These are phyloP conservation scores for Chiua virens DNA, from an alignment of 768 basidiomycete species.

Conservation along the genomic window DNA sequence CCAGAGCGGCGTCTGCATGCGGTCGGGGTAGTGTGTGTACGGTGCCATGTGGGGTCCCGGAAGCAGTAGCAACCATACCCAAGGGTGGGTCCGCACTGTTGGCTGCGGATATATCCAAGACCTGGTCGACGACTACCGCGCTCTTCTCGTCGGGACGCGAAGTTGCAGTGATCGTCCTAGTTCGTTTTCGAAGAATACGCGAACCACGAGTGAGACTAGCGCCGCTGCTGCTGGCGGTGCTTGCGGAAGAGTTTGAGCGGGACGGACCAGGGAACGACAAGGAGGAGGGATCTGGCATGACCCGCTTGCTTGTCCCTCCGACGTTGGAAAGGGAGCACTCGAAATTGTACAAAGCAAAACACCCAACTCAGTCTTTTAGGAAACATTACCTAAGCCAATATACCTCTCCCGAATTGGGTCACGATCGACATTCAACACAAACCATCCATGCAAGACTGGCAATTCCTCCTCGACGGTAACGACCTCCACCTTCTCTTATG, in stretches of 20 bases:
- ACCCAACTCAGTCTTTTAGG: constrained; percentile 15
- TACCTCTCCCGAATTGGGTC: not conserved
- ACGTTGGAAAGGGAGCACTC: constrained; percentile 14
- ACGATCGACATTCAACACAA: constrained; percentile 19
- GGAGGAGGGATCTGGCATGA: constrained; percentile 34
- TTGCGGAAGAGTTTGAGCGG: constrained; percentile 34
- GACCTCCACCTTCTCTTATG: not conserved
- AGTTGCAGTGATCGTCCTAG: constrained; percentile 46
- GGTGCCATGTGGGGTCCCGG: constrained; percentile 9
- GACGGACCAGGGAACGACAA: constrained; percentile 29
- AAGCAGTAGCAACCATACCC: constrained; percentile 4
- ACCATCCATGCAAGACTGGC: constrained; percentile 7
- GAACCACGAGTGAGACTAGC: constrained; percentile 52
- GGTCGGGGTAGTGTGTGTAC: constrained; percentile 15
- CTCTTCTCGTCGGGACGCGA: constrained; percentile 22
- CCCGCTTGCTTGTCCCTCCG: constrained; percentile 25
- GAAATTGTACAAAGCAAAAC: constrained; percentile 8
- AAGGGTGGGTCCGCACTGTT: constrained; percentile 14
- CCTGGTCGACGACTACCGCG: constrained; percentile 15
- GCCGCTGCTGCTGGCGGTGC: constrained; percentile 47
- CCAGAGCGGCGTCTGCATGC: constrained; percentile 8
- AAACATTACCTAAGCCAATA: constrained; percentile 29
- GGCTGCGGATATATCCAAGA: constrained; percentile 30
- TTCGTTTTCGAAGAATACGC: constrained; percentile 50
- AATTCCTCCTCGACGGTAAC: constrained; percentile 26